phyloP scores from a whole-genome alignment of 2,329 filamentous ascomycete species.

The Myriosclerotinia scirpicola region DNA sequence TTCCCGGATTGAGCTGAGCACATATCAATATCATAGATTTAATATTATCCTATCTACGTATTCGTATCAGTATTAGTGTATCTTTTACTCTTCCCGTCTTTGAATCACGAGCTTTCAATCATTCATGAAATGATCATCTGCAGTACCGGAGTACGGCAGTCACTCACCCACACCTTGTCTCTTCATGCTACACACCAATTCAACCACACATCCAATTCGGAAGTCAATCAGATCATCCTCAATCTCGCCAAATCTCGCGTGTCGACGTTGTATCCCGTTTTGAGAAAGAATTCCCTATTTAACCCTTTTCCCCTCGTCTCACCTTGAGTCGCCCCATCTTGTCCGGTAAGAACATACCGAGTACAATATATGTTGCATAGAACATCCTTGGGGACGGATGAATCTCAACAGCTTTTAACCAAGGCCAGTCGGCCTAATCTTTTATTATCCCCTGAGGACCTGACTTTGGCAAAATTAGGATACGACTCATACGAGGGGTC shows the following conservation, averaged over 20 bases:
- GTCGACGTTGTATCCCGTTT: conserved; percentile 16
- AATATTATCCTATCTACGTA: conserved; percentile 10
- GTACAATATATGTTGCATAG: conserved; percentile 10
- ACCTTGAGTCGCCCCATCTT: neutral
- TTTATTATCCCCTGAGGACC: conserved; percentile 9
- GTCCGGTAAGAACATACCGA: conserved; percentile 10
- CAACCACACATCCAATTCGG: neutral
- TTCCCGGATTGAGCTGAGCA: conserved; percentile 17
- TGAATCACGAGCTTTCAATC: conserved; percentile 11
- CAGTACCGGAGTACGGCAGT: conserved; percentile 15
- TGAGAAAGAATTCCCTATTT: neutral
- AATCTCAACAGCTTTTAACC: conserved; percentile 3
- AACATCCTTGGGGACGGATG: neutral
- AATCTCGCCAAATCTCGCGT: neutral
- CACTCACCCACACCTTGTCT: neutral
- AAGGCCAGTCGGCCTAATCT: conserved; percentile 11
- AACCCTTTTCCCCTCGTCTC: neutral
- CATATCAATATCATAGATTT: conserved; percentile 4
- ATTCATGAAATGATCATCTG: conserved; percentile 2
- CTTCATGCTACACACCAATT: neutral
- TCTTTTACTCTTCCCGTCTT: conserved; percentile 6
- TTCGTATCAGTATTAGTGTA: neutral
- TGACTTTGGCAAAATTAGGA: conserved; percentile 12
- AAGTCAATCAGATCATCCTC: conserved; percentile 4
- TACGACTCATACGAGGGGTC: conserved; percentile 14